These are phyloP conservation scores for Pilaira anomala DNA, from an alignment of 192 early-diverging fungal species.

Conservation along the genomic window DNA sequence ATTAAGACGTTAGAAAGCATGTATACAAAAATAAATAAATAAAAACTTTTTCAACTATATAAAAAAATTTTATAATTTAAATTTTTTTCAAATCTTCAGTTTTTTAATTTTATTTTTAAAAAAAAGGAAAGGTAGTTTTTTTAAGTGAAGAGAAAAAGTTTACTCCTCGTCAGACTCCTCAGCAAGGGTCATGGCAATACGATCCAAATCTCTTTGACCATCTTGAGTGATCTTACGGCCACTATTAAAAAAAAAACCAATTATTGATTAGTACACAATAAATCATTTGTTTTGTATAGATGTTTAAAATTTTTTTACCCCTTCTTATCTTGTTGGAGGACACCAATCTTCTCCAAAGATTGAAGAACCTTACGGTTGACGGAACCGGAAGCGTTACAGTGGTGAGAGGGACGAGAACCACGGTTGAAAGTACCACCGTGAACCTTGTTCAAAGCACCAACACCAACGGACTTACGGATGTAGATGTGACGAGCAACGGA, in stretches of 20 bases:
- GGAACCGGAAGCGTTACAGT: constrained; percentile 83
- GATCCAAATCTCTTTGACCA: constrained; percentile 98
- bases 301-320: constrained; percentile 47
- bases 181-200: constrained; percentile 68
- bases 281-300: background rate
- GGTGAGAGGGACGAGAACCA: constrained; percentile 91
- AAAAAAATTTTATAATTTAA: no score
- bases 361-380: constrained; percentile 95
- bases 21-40: no score
- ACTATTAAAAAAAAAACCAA: constrained; percentile 50
- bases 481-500: constrained; percentile 98
- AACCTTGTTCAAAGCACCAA: constrained; percentile 91
- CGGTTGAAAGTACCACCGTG: constrained; percentile 92
- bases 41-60: no score
- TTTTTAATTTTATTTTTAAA: constrained; percentile 4
- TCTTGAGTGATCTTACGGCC: constrained; percentile 93
- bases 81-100: background rate
- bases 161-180: constrained; percentile 25
- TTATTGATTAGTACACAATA: background rate
- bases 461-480: constrained; percentile 90
- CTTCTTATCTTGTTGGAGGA: constrained; percentile 88
- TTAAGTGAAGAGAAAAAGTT: background rate
- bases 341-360: constrained; percentile 97
- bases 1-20: no score
- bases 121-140: background rate